Conservation (phyloP, 2,329 filamentous ascomycete genomes). For the Apiospora marii region DNA sequence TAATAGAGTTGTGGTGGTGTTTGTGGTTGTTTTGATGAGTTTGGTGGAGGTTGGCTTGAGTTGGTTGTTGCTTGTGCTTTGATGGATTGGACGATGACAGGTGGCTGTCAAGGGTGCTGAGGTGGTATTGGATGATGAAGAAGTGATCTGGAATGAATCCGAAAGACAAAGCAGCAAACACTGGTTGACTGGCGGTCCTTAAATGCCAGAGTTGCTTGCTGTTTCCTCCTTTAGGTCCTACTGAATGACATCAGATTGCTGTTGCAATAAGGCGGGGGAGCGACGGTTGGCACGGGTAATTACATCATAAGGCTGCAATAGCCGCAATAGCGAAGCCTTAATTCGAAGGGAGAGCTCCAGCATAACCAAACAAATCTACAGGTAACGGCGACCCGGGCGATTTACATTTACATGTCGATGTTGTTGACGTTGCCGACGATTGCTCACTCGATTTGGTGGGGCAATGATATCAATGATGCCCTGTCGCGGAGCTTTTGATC, state of each 20-base stretch:
- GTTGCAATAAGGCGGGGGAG: background rate
- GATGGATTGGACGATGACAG: background rate
- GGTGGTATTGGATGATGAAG: too few species aligned
- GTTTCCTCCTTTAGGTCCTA: background rate
- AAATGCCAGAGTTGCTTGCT: background rate
- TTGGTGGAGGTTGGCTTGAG: background rate
- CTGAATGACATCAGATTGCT: background rate
- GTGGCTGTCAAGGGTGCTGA: too few species aligned
- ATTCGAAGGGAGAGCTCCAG: too few species aligned
- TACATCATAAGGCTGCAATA: conserved; percentile 18
- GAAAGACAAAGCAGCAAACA: background rate
- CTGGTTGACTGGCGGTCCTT: background rate
- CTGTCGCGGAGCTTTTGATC: conserved; percentile 16
- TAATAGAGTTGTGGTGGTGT: background rate
- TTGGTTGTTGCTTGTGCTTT: background rate
- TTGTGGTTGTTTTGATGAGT: too few species aligned
- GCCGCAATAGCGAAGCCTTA: background rate
- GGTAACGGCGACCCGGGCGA: background rate
- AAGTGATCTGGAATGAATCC: background rate
- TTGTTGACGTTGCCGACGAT: background rate
- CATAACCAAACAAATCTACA: background rate
- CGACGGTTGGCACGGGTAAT: background rate
- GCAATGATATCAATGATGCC: conserved; percentile 16
- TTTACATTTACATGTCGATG: background rate
- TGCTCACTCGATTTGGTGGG: background rate